A percentile compares a stretch with the other conserved stretches of the same genome.
Conservation (phyloP, 768 basidiomycete species). For the Hirschioporus abietinus region DNA sequence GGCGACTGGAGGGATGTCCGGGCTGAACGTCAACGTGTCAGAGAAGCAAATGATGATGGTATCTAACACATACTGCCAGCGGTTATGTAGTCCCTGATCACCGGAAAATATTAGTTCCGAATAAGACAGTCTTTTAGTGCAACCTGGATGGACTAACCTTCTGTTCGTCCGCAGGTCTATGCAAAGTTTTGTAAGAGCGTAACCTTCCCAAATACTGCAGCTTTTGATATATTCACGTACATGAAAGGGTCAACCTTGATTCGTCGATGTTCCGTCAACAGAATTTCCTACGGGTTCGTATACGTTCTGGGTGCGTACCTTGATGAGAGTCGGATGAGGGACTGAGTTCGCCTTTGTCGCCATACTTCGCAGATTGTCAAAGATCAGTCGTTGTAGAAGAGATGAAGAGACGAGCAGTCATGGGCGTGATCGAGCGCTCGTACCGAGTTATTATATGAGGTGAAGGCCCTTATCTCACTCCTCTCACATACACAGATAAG, state of each 20-base stretch:
- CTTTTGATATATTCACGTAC: slow-evolving; percentile 33
- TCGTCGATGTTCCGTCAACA: not conserved
- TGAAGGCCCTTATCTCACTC: not conserved
- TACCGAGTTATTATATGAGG: not conserved
- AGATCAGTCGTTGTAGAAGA: not conserved
- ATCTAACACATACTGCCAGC: slow-evolving; percentile 57
- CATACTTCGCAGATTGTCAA: slow-evolving; percentile 27
- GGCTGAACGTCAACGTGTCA: slow-evolving; percentile 29
- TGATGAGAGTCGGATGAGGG: slow-evolving; percentile 51
- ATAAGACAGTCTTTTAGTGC: not conserved
- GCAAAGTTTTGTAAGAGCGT: not conserved
- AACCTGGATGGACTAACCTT: slow-evolving; percentile 34
- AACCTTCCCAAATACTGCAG: not conserved
- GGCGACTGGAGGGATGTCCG: slow-evolving; percentile 56
- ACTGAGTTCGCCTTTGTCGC: slow-evolving; percentile 59
- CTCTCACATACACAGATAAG: not conserved
- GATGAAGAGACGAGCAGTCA: not conserved
- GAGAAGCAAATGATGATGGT: too few species aligned
- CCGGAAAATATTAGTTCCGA: not conserved
- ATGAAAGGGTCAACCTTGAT: slow-evolving; percentile 62
- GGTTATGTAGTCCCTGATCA: slow-evolving; percentile 57
- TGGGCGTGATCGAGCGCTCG: not conserved
- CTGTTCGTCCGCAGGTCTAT: slow-evolving; percentile 47
- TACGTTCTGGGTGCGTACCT: slow-evolving; percentile 29
- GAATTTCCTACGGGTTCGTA: not conserved